Conservation (phyloP, 2,329 filamentous ascomycete genomes). For the Lasiodiplodia hormozganensis region DNA sequence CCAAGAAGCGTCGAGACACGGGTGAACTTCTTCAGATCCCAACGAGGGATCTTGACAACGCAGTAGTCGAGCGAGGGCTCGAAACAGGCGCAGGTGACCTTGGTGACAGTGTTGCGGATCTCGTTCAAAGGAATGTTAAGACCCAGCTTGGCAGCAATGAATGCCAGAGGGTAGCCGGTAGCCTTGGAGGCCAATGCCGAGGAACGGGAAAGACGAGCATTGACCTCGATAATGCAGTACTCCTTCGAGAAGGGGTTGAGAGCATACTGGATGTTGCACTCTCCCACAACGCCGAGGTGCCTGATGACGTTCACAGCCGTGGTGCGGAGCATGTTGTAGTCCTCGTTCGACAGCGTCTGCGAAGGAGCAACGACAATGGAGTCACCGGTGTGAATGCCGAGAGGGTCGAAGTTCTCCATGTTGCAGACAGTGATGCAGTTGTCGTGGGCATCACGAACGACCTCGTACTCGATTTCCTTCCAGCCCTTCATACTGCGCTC, state of each 20-base stretch:
- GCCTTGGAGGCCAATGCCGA: slow-evolving; percentile 96
- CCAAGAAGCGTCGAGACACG: slow-evolving; percentile 94
- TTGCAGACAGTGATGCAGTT: slow-evolving; percentile 99
- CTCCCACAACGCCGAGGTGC: slow-evolving; percentile 94
- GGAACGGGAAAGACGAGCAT: slow-evolving; percentile 92
- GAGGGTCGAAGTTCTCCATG: slow-evolving; percentile 99
- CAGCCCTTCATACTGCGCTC: slow-evolving; percentile 99
- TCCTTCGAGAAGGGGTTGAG: slow-evolving; percentile 93
- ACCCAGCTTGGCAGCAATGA: slow-evolving; percentile 95
- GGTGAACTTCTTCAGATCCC: slow-evolving; percentile 99
- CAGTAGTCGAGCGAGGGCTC: slow-evolving; percentile 98
- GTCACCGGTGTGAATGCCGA: slow-evolving; percentile 97
- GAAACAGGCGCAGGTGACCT: slow-evolving; percentile 95
- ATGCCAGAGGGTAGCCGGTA: slow-evolving; percentile 93
- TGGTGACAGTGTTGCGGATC: slow-evolving; percentile 94
- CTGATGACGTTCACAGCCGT: slow-evolving; percentile 97
- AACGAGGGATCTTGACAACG: slow-evolving; percentile 97
- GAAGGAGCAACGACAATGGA: slow-evolving; percentile 98
- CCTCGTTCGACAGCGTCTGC: slow-evolving; percentile 94
- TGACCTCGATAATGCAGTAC: slow-evolving; percentile 99
- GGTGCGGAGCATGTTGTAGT: slow-evolving; percentile 98
- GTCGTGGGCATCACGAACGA: slow-evolving; percentile 91
- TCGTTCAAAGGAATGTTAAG: slow-evolving; percentile 94
- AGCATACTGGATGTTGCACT: slow-evolving; percentile 99
- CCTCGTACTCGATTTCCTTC: slow-evolving; percentile 99